These are phyloP conservation scores for Aspergillus avenaceus DNA, from an alignment of 495 filamentous ascomycete genomes.

Conservation along the genomic window DNA sequence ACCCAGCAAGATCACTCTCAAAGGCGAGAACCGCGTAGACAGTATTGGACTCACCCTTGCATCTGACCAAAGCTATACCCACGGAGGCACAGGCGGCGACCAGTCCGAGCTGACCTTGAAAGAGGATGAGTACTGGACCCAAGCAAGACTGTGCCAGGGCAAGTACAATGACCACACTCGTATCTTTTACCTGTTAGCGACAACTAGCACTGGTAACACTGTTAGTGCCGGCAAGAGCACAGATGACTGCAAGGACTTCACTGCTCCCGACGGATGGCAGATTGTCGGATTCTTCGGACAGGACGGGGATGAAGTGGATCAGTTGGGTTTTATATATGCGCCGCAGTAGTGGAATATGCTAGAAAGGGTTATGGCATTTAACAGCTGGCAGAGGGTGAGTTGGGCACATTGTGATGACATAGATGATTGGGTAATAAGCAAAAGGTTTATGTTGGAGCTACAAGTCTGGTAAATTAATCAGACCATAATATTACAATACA, in stretches of 20 bases:
- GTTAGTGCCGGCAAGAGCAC: constrained; percentile 47
- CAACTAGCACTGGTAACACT: constrained; percentile 47
- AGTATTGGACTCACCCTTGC: constrained; percentile 42
- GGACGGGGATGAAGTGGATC: constrained; percentile 55
- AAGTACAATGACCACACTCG: constrained; percentile 44
- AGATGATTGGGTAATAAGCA: too few relatives aligned
- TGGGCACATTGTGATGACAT: too few relatives aligned
- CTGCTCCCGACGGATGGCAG: constrained; percentile 49
- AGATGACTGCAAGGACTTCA: constrained; percentile 43
- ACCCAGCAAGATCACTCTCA: constrained; percentile 36
- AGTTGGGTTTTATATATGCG: constrained; percentile 51
- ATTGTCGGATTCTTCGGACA: constrained; percentile 57
- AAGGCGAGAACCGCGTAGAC: constrained; percentile 48
- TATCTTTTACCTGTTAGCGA: constrained; percentile 54
- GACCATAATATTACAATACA: neutral
- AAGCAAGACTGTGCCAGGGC: constrained; percentile 50
- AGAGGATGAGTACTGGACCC: constrained; percentile 43
- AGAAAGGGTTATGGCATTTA: neutral
- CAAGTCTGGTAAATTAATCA: too few relatives aligned
- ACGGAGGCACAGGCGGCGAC: constrained; percentile 54
- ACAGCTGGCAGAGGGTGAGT: too few relatives aligned
- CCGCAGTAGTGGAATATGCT: neutral
- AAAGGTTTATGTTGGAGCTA: too few relatives aligned
- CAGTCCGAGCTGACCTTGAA: constrained; percentile 39
- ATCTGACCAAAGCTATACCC: constrained; percentile 42